phyloP scores from a whole-genome alignment of 805 yeast species.

The Candida adriatica region DNA sequence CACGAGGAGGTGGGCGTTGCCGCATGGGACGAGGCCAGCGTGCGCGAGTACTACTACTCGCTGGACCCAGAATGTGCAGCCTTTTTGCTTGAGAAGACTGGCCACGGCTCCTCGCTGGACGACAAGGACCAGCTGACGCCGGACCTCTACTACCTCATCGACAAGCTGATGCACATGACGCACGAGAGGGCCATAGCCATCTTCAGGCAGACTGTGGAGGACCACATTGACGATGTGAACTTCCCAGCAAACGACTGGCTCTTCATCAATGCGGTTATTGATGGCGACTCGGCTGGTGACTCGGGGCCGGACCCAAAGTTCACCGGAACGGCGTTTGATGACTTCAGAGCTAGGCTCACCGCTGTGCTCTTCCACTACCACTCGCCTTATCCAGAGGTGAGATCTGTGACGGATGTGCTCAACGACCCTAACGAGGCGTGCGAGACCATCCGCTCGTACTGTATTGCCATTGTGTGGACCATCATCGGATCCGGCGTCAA shows the following conservation, averaged over 20 bases:
- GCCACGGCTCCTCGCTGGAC: conserved; percentile 11
- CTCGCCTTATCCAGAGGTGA: conserved; percentile 62
- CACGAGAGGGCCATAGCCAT: conserved; percentile 20
- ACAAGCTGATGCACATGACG: conserved; percentile 15
- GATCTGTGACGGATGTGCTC: conserved; percentile 49
- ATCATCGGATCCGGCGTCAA: conserved; percentile 48
- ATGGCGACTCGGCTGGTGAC: conserved; percentile 3
- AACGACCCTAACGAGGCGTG: conserved; percentile 43
- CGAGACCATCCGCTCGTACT: conserved; percentile 40
- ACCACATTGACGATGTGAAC: conserved; percentile 42
- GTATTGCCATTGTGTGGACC: conserved; percentile 37
- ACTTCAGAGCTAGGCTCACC: conserved; percentile 6
- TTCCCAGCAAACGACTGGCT: conserved; percentile 28
- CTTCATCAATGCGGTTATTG: conserved; percentile 3
- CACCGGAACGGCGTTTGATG: too few species aligned
- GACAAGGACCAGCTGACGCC: conserved; percentile 10
- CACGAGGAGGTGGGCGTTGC: conserved; percentile 3
- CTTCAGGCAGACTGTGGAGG: conserved; percentile 31
- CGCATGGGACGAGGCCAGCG: conserved; percentile 10
- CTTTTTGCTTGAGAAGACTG: conserved; percentile 11
- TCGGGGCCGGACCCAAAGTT: too few species aligned
- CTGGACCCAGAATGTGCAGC: conserved; percentile 3
- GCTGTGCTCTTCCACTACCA: conserved; percentile 23
- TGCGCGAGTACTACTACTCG: conserved; percentile 5
- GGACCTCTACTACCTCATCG: conserved; percentile 12